Base-by-base conservation (phyloP, 1,284 basidiomycete species). In the Anthracocystis panici-leucophaei region DNA sequence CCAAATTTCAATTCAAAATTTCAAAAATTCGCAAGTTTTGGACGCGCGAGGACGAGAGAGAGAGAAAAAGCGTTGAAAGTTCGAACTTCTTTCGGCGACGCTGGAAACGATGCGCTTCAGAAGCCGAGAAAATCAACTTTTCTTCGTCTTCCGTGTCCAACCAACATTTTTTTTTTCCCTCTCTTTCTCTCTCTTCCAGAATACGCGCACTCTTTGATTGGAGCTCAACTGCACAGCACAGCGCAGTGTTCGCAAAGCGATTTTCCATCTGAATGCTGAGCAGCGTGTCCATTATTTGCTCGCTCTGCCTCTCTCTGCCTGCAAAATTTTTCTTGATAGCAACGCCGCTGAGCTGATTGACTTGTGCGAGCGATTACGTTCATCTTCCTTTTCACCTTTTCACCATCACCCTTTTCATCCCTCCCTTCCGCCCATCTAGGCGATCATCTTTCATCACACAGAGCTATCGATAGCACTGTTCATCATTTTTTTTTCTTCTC, bases 381-480 rank as follows among this genome's bases (percentile, higher is more conserved):
- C 35, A 18, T 27, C 8, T 6, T 10, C 8, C 38, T 65, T 42
- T 41, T 40, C 21, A n/a, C 23, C 40, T 29, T 29, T 20, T 64
- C 63, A 58, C 57, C 72, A 75, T 41, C 72, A 58, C 58, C 57
- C 44, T 35, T 57, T 40, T 33, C 54, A 49, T 52, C 64, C 44
- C 38, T 59, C 54, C 66, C 58, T 52, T 40, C 46, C 54, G 51
- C 72, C 63, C 55, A 38, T 49, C 51, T 63, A 58, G 63, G 65
- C 62, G 53, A 56, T 62, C 58, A 48, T 45, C 41, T 52, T 31
- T 46, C 55, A 49, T 57, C 20, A 50, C 55, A 60, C 72, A 75
- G 72, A 75, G 72, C 72, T 75, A 63, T 56, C 38, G 23, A 14
- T 69, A 69, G 66, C 72, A 57, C 72, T 75, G 66, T 75, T 48